Evolutionary conservation across 2,329 filamentous ascomycete species (phyloP), one percentile per base, ranked within the genome.

Genomic region (Monascus ruber): DNA sequence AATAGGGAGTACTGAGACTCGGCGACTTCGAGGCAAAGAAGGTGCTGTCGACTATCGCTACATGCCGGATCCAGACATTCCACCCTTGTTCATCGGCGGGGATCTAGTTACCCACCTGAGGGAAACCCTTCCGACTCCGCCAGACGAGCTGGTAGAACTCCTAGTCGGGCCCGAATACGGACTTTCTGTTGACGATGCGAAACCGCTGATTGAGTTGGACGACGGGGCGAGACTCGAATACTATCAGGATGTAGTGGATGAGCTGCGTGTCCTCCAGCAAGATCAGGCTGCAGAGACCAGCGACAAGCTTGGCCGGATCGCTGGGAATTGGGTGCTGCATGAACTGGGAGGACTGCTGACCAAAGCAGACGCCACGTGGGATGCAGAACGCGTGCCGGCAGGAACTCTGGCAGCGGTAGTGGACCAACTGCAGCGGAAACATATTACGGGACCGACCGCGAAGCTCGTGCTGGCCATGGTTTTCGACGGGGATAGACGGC

Each of bases 1-100:
- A 1, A 73, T 94, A 24, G 87, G 87, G 2, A 81, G 79, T 46
- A 86, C 77, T 4, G 81, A 87, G 57, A 96, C 91, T 3, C 79
- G 77, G 42, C 75, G 82, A 32, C 67, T 98, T 33, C 76, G 91
- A 52, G 86, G 86, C 25, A 98, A 98, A 60, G 91, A 96, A 60
- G 91, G 91, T 35, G 89, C 94, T 56, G 87, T 96, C 5, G 91
- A 98, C 61, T 98, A 98, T 62, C 75, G 91, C 33, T 98, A 98
- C 58, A 96, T 98, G 89, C 89, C 91, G 0, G 91, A 98, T 58
- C 85, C 91, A 4, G 91, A 98, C 56, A 71, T 98, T 9, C 74
- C 77, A 0, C 86, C 91, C 1, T 70, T 98, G 1, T 58, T 87
- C 2, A 82, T 98, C 43, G 79, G 79, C 5, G 56, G 66, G 43